These are phyloP conservation scores for Escovopsis sp. DNA, from an alignment of 2,329 filamentous ascomycete species.

Conservation along the genomic window DNA sequence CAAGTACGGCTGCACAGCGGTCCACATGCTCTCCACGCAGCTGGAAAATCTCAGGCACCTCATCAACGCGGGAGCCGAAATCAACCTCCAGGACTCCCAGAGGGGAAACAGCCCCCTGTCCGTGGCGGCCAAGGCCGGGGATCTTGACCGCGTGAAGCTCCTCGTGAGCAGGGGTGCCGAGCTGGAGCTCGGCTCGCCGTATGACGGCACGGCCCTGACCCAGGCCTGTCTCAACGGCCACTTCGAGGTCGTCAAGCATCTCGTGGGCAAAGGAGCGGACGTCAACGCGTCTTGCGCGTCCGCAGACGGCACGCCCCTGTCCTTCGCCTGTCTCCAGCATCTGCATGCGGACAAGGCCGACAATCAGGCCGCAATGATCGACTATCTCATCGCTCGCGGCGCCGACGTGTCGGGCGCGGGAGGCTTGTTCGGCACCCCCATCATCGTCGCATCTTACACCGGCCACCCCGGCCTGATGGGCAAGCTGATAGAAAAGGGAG, in stretches of 20 bases:
- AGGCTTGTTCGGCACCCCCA: constrained; percentile 9
- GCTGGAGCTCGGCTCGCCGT: constrained; percentile 4
- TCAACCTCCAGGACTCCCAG: constrained; percentile 1
- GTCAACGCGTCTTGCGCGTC: background rate
- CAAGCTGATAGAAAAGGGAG: constrained; percentile 8
- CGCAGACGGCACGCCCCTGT: no score
- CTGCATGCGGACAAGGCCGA: background rate
- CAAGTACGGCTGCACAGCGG: background rate
- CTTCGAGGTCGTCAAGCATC: constrained; percentile 1
- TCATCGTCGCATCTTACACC: constrained; percentile 8
- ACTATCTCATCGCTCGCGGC: constrained; percentile 9
- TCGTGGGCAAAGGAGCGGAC: constrained; percentile 5
- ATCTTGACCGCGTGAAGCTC: constrained; percentile 4
- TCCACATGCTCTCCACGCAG: background rate
- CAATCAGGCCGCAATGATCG: constrained; percentile 10
- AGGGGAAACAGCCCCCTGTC: constrained; percentile 2
- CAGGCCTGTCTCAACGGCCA: constrained; percentile 1
- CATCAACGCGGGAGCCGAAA: constrained; percentile 3
- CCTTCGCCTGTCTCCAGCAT: no score
- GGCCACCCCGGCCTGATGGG: constrained; percentile 4
- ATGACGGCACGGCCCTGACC: constrained; percentile 2
- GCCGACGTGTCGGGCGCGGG: constrained; percentile 6
- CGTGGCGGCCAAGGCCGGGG: background rate
- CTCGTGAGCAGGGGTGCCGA: constrained; percentile 4
- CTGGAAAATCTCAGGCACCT: constrained; percentile 2